Conservation (phyloP, 2,329 filamentous ascomycete genomes). For the Aphanocladium album region DNA sequence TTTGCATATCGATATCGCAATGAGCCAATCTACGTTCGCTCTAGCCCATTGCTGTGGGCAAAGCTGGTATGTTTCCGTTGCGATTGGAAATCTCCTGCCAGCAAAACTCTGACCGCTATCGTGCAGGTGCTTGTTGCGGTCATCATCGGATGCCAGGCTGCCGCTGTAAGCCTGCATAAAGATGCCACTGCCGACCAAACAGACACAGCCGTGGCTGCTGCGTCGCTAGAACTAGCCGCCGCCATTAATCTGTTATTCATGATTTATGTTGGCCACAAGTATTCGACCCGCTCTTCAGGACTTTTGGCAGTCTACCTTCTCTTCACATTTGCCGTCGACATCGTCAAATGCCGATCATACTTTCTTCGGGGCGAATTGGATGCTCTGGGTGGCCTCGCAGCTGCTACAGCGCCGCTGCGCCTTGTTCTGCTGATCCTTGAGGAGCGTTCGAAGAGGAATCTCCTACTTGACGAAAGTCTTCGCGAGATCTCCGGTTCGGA, state of each 20-base stretch:
- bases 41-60: background rate
- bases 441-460: constrained; percentile 23
- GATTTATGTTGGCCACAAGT: constrained; percentile 24
- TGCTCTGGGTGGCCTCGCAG: constrained; percentile 23
- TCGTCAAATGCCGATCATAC: constrained; percentile 26
- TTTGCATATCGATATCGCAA: background rate
- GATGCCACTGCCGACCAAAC: background rate
- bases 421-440: constrained; percentile 25
- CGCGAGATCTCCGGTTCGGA: background rate
- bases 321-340: constrained; percentile 27
- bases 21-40: background rate
- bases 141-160: background rate
- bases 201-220: background rate
- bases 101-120: background rate
- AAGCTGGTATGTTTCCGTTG: background rate
- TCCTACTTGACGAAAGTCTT: background rate
- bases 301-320: constrained; percentile 28
- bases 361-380: constrained; percentile 23
- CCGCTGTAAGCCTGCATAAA: background rate
- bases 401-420: constrained; percentile 23
- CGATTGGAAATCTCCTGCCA: too few relatives aligned
- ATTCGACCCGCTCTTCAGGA: constrained; percentile 26
- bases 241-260: background rate
- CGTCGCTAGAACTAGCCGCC: background rate
- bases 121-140: background rate